These are phyloP conservation scores for Chaetomium fimeti DNA, from an alignment of 495 filamentous ascomycete genomes.

Conservation along the genomic window DNA sequence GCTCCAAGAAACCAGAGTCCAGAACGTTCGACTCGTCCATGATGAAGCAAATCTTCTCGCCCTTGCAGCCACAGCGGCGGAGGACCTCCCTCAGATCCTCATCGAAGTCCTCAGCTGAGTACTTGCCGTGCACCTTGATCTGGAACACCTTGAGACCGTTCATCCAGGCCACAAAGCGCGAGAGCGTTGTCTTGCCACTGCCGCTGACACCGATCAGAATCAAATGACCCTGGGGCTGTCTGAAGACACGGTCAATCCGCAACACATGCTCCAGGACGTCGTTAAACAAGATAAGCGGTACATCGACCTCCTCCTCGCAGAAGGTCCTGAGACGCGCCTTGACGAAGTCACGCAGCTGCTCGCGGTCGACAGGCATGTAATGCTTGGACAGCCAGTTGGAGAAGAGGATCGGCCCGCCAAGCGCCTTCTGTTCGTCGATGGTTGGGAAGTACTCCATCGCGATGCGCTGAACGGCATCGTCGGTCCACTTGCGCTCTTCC, in stretches of 20 bases:
- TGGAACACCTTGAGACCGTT: slow-evolving; percentile 98
- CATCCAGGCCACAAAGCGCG: slow-evolving; percentile 99
- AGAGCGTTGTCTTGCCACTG: slow-evolving; percentile 96
- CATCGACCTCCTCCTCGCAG: slow-evolving; percentile 98
- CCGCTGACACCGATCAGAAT: slow-evolving; percentile 98
- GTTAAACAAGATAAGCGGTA: slow-evolving; percentile 95
- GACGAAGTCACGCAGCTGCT: slow-evolving; percentile 91
- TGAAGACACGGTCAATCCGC: slow-evolving; percentile 96
- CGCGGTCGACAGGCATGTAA: slow-evolving; percentile 93
- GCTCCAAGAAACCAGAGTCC: slow-evolving; percentile 95
- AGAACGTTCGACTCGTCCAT: slow-evolving; percentile 99
- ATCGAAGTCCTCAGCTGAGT: slow-evolving; percentile 97
- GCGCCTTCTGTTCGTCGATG: slow-evolving; percentile 80
- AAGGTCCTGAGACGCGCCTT: slow-evolving; percentile 96
- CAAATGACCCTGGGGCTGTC: slow-evolving; percentile 95
- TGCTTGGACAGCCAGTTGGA: slow-evolving; percentile 99
- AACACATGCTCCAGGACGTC: slow-evolving; percentile 97
- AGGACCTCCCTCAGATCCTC: slow-evolving; percentile 94
- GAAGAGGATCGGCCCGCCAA: slow-evolving; percentile 93
- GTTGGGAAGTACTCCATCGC: slow-evolving; percentile 90
- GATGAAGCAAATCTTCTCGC: slow-evolving; percentile 99
- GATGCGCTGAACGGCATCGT: slow-evolving; percentile 76
- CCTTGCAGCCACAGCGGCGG: slow-evolving; percentile 90
- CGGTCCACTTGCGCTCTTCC: slow-evolving; percentile 93
- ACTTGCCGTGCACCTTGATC: slow-evolving; percentile 99